Conservation (phyloP, 2,329 filamentous ascomycete genomes). For the Neofusicoccum laricinum region DNA sequence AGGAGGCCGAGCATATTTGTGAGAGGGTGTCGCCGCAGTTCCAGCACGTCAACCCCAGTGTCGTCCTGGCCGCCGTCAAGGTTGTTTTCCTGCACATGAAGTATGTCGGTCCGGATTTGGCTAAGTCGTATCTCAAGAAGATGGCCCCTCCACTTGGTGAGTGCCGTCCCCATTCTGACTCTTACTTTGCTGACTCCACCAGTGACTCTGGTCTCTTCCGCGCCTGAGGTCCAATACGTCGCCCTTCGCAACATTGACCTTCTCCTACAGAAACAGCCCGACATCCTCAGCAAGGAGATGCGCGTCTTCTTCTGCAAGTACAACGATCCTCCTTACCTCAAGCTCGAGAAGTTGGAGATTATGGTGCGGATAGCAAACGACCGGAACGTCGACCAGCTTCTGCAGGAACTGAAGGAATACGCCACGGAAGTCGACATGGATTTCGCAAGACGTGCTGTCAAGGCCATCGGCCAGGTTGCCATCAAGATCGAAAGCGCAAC, state of each 20-base stretch:
- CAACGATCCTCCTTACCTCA: slow-evolving; percentile 96
- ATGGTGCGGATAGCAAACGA: slow-evolving; percentile 99
- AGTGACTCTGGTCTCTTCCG: slow-evolving; percentile 95
- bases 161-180: slow-evolving; percentile 25
- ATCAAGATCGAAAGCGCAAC: slow-evolving; percentile 97
- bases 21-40: slow-evolving; percentile 95
- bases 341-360: slow-evolving; percentile 95
- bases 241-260: slow-evolving; percentile 95
- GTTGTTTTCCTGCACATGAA: slow-evolving; percentile 97
- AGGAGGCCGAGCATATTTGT: slow-evolving; percentile 97
- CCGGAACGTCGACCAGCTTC: slow-evolving; percentile 88
- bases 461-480: slow-evolving; percentile 94
- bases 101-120: slow-evolving; percentile 71
- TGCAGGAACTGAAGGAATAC: slow-evolving; percentile 95
- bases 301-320: slow-evolving; percentile 99
- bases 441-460: slow-evolving; percentile 89
- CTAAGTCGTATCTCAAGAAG: slow-evolving; percentile 89
- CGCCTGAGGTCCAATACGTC: slow-evolving; percentile 96
- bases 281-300: slow-evolving; percentile 95
- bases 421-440: slow-evolving; percentile 99
- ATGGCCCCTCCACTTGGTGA: slow-evolving; percentile 93
- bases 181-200: slow-evolving; percentile 24
- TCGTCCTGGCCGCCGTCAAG: slow-evolving; percentile 96
- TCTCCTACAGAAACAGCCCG: slow-evolving; percentile 89
- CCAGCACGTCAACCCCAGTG: slow-evolving; percentile 96